These are phyloP conservation scores for Claviceps sorghi DNA, from an alignment of 2,329 filamentous ascomycete genomes.

Conservation along the genomic window DNA sequence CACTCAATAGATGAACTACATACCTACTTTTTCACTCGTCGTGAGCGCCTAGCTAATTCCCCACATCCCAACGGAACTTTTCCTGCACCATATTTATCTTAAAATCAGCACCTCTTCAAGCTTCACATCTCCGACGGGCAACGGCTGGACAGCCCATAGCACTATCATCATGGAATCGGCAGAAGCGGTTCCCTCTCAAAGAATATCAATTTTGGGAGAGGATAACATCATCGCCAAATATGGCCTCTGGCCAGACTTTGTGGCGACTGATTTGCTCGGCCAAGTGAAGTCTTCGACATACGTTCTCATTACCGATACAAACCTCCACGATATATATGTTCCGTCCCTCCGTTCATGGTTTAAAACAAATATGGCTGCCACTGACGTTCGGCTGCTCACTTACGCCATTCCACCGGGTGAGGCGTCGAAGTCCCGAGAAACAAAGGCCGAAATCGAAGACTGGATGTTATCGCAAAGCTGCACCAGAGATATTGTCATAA, in stretches of 20 bases:
- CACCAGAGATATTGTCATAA: conserved; percentile 85
- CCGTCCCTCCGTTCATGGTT: conserved; percentile 49
- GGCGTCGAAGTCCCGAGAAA: conserved; percentile 81
- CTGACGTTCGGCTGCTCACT: conserved; percentile 55
- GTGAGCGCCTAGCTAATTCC: not conserved
- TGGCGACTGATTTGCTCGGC: conserved; percentile 64
- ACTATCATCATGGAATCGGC: conserved; percentile 13
- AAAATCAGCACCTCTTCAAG: not conserved
- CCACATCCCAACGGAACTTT: not conserved
- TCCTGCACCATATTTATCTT: not conserved
- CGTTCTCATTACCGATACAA: conserved; percentile 92
- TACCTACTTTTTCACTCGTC: not conserved
- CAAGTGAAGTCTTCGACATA: conserved; percentile 79
- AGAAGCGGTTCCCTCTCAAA: conserved; percentile 27
- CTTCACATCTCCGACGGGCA: not conserved
- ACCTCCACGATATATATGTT: conserved; percentile 68
- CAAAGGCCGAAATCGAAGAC: conserved; percentile 91
- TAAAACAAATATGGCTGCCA: conserved; percentile 13
- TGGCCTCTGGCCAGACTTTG: conserved; percentile 71
- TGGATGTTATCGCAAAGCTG: conserved; percentile 91
- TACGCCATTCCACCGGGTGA: conserved; percentile 85
- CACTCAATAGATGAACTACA: not conserved
- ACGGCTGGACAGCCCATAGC: not conserved
- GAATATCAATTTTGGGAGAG: conserved; percentile 71
- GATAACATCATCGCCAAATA: conserved; percentile 88